These are phyloP conservation scores for Fusarium sarcochroum DNA, from an alignment of 2,329 filamentous ascomycete species.

Conservation along the genomic window DNA sequence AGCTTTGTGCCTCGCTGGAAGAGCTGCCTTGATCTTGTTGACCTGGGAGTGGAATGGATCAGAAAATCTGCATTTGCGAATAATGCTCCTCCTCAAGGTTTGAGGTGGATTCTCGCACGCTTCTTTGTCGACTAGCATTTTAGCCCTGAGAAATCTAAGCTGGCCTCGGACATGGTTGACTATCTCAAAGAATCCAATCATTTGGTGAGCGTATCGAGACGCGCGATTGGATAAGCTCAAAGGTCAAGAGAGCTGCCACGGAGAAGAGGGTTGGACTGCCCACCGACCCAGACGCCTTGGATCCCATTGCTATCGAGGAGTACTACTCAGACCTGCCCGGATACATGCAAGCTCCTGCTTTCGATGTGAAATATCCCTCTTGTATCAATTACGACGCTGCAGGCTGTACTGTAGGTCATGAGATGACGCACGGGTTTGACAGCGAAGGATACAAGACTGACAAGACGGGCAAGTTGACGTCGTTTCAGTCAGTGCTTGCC, in stretches of 20 bases:
- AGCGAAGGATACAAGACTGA: constrained; percentile 75
- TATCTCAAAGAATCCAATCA: constrained; percentile 75
- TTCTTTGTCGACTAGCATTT: constrained; percentile 80
- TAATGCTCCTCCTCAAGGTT: constrained; percentile 48
- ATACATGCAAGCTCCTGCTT: constrained; percentile 78
- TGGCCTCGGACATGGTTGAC: constrained; percentile 78
- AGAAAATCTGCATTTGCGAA: no score
- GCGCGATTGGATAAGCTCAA: constrained; percentile 75
- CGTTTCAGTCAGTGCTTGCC: constrained; percentile 53
- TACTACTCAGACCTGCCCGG: constrained; percentile 71
- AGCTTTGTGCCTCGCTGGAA: constrained; percentile 24
- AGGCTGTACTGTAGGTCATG: constrained; percentile 76
- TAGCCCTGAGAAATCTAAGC: constrained; percentile 73
- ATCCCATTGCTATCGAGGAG: constrained; percentile 66
- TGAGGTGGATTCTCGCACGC: constrained; percentile 78
- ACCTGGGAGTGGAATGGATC: constrained; percentile 27
- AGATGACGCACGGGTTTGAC: constrained; percentile 80
- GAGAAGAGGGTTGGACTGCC: constrained; percentile 78
- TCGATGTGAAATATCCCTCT: constrained; percentile 72
- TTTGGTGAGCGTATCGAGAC: constrained; percentile 72
- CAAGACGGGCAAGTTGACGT: constrained; percentile 72
- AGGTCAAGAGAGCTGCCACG: constrained; percentile 73
- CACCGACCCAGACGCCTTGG: constrained; percentile 72
- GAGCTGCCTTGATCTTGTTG: constrained; percentile 13
- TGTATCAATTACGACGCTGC: constrained; percentile 80